These are phyloP conservation scores for Ascochyta viciae-villosae DNA, from an alignment of 2,329 filamentous ascomycete species.

Conservation along the genomic window DNA sequence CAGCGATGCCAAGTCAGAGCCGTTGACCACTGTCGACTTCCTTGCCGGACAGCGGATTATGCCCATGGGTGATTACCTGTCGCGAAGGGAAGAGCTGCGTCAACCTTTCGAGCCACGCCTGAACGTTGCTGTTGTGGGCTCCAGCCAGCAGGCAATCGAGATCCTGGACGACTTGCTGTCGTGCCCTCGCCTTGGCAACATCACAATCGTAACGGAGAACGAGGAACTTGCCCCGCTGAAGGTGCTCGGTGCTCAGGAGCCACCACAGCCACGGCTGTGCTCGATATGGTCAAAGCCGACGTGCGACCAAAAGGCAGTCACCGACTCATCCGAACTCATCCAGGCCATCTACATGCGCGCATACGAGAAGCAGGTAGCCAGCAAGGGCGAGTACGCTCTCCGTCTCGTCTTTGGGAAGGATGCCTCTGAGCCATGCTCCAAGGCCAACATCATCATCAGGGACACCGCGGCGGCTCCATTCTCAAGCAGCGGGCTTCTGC, in stretches of 20 bases:
- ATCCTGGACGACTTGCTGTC: constrained; percentile 44
- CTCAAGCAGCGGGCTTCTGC: constrained; percentile 33
- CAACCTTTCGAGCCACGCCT: constrained; percentile 37
- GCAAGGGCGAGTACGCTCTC: constrained; percentile 40
- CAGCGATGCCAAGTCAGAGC: constrained; percentile 21
- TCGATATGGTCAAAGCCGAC: constrained; percentile 46
- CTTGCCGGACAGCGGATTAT: constrained; percentile 45
- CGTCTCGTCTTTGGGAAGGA: constrained; percentile 38
- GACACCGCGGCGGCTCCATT: constrained; percentile 29
- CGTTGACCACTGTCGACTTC: constrained; percentile 38
- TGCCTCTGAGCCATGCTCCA: constrained; percentile 31
- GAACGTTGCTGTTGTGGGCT: constrained; percentile 42
- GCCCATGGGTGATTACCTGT: constrained; percentile 40
- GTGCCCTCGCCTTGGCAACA: constrained; percentile 44
- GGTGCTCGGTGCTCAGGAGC: constrained; percentile 34
- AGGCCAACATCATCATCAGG: constrained; percentile 41
- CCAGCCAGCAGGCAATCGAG: constrained; percentile 36
- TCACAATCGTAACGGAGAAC: constrained; percentile 46
- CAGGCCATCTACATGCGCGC: constrained; percentile 44
- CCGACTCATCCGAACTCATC: constrained; percentile 39
- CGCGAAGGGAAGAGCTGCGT: constrained; percentile 40
- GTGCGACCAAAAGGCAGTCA: constrained; percentile 27
- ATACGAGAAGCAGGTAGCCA: constrained; percentile 47
- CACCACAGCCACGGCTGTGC: constrained; percentile 41
- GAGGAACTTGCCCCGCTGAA: constrained; percentile 39